Conservation (phyloP, 2,329 filamentous ascomycete genomes). For the Fusarium sp. region DNA sequence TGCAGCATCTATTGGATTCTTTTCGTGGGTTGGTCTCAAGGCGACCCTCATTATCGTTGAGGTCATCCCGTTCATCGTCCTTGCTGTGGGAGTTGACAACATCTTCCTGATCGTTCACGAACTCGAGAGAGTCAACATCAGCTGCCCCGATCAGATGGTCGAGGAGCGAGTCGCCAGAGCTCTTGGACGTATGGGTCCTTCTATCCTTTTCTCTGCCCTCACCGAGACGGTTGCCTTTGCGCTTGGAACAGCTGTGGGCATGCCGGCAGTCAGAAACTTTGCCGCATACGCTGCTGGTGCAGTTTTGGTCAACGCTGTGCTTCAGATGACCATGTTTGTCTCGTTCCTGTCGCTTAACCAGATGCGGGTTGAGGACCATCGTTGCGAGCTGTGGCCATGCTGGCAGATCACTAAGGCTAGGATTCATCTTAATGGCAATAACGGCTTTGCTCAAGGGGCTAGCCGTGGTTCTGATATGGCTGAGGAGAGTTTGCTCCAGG, state of each 20-base stretch:
- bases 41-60: conserved; percentile 98
- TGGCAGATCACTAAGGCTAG: conserved; percentile 82
- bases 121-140: conserved; percentile 94
- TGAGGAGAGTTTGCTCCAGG: conserved; percentile 85
- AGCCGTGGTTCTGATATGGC: conserved; percentile 76
- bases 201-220: conserved; percentile 92
- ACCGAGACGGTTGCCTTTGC: conserved; percentile 96
- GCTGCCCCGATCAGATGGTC: conserved; percentile 88
- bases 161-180: conserved; percentile 88
- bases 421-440: conserved; percentile 69
- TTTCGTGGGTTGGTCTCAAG: conserved; percentile 91
- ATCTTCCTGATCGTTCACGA: conserved; percentile 99
- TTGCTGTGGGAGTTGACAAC: conserved; percentile 98
- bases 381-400: conserved; percentile 94
- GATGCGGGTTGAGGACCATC: conserved; percentile 85
- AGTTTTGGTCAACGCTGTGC: conserved; percentile 95
- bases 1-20: conserved; percentile 92
- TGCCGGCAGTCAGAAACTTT: conserved; percentile 98
- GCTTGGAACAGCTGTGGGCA: conserved; percentile 91
- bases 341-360: conserved; percentile 94
- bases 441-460: conserved; percentile 68
- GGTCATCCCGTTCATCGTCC: conserved; percentile 96
- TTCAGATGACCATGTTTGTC: conserved; percentile 97
- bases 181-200: conserved; percentile 96
- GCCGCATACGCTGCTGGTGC: conserved; percentile 96